Evolutionary conservation across 129 eudicot genomes (phyloP).

Genomic region (Chrysanthemum lavandulifolium): DNA sequence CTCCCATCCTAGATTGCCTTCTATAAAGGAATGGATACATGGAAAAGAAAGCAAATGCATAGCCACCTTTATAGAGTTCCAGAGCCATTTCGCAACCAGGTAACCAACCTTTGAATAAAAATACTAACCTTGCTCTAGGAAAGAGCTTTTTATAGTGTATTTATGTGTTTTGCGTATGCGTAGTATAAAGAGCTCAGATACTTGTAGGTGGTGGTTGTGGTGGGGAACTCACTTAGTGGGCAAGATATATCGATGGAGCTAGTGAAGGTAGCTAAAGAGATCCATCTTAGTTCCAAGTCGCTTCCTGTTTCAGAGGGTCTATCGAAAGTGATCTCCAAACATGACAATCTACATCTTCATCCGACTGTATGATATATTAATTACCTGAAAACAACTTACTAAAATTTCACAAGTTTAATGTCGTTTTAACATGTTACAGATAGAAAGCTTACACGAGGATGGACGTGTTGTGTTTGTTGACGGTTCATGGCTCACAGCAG

Average conservation of each 20-base stretch:
- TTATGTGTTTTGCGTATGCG: too few species aligned
- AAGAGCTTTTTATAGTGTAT: too few species aligned
- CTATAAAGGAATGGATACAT: constrained; percentile 76
- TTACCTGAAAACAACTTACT: too few species aligned
- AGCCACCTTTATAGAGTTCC: constrained; percentile 84
- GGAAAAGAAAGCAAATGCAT: constrained; percentile 82
- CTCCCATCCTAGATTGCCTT: constrained; percentile 76
- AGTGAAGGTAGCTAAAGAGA: constrained; percentile 72
- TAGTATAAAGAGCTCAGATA: too few species aligned
- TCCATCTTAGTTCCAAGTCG: constrained; percentile 67
- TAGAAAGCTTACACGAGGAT: constrained; percentile 71
- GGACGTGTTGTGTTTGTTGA: constrained; percentile 70
- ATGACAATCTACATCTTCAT: constrained; percentile 65
- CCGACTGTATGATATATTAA: constrained; percentile 42
- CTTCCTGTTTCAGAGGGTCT: constrained; percentile 61
- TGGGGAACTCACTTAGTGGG: constrained; percentile 88
- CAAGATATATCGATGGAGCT: constrained; percentile 89
- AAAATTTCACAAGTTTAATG: background rate
- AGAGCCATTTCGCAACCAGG: constrained; percentile 77
- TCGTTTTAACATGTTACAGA: constrained; percentile 43
- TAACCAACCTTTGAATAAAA: constrained; percentile 10
- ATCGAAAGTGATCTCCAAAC: constrained; percentile 68
- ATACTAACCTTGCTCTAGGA: too few species aligned
- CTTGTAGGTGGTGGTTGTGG: constrained; percentile 76
- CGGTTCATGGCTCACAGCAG: constrained; percentile 57